A percentile compares a stretch with the other conserved stretches of the same genome.
phyloP scores from a whole-genome alignment of 1,139 yeast genomes.

The Kazachstania sp. region DNA sequence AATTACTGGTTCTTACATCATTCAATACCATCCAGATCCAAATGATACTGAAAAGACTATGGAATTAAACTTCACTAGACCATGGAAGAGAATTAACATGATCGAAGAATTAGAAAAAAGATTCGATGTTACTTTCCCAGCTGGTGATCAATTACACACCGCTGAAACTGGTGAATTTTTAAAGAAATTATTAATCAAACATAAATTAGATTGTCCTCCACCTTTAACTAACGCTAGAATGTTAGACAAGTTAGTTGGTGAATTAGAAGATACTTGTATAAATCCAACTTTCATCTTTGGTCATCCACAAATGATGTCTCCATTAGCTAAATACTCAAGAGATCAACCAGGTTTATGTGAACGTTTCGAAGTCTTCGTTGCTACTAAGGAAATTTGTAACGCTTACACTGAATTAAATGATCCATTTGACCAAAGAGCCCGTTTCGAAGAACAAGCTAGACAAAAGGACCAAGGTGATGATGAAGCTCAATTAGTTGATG shows the following conservation, averaged over 20 bases:
- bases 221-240: slow-evolving; percentile 97
- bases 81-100: slow-evolving; percentile 98
- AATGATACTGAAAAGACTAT: slow-evolving; percentile 62
- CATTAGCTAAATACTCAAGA: slow-evolving; percentile 94
- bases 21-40: slow-evolving; percentile 85
- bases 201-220: slow-evolving; percentile 86
- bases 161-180: slow-evolving; percentile 88
- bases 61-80: slow-evolving; percentile 83
- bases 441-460: slow-evolving; percentile 98
- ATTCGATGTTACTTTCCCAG: slow-evolving; percentile 83
- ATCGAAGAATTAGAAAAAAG: slow-evolving; percentile 88
- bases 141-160: slow-evolving; percentile 92
- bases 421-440: slow-evolving; percentile 94
- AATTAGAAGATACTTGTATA: slow-evolving; percentile 82
- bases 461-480: slow-evolving; percentile 99
- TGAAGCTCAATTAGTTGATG: slow-evolving; percentile 95
- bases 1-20: slow-evolving; percentile 79
- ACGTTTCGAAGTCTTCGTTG: slow-evolving; percentile 97
- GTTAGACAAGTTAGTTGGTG: slow-evolving; percentile 97
- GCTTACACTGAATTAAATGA: slow-evolving; percentile 99
- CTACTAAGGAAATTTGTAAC: slow-evolving; percentile 95
- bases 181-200: slow-evolving; percentile 66
- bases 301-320: slow-evolving; percentile 99
- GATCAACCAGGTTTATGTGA: slow-evolving; percentile 90
- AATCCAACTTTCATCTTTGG: slow-evolving; percentile 98